Evolutionary conservation across 2,329 filamentous ascomycete genomes (phyloP).

Genomic region (Zymoseptoria ardabiliae): DNA sequence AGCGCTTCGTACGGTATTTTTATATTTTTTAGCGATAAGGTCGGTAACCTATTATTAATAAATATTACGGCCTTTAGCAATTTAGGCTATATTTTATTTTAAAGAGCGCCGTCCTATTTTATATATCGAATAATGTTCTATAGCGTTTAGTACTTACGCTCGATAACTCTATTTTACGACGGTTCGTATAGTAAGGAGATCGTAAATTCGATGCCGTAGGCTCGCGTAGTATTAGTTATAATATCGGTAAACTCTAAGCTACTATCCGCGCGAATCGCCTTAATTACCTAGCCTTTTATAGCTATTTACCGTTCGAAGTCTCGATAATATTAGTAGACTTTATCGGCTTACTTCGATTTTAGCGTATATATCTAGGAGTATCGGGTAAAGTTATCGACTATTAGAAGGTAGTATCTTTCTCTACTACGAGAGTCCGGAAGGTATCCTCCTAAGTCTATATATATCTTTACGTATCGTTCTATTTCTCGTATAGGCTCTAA

Average conservation of each 20-base stretch:
- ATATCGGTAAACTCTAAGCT: background rate
- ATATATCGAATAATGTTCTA: conserved; percentile 1
- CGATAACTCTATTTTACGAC: background rate
- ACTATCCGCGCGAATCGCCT: background rate
- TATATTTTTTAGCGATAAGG: background rate
- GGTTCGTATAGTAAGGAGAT: background rate
- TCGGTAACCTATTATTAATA: background rate
- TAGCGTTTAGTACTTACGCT: background rate
- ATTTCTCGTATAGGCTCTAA: background rate
- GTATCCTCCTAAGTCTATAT: background rate
- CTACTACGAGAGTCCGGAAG: background rate
- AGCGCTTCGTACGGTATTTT: background rate
- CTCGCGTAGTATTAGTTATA: background rate
- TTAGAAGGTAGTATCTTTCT: background rate
- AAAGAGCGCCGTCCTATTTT: background rate
- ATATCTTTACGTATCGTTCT: background rate
- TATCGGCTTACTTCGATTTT: background rate
- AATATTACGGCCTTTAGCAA: background rate
- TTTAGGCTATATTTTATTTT: background rate
- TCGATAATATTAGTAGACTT: background rate
- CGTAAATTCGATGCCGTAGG: background rate
- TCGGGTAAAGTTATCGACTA: background rate
- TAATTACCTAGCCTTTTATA: background rate
- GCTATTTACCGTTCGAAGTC: background rate
- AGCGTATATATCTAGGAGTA: background rate